Percentiles rank a stretch among this genome's conserved stretches.
phyloP scores from a whole-genome alignment of 2,329 filamentous ascomycete species.

The Pseudogymnoascus sp. region DNA sequence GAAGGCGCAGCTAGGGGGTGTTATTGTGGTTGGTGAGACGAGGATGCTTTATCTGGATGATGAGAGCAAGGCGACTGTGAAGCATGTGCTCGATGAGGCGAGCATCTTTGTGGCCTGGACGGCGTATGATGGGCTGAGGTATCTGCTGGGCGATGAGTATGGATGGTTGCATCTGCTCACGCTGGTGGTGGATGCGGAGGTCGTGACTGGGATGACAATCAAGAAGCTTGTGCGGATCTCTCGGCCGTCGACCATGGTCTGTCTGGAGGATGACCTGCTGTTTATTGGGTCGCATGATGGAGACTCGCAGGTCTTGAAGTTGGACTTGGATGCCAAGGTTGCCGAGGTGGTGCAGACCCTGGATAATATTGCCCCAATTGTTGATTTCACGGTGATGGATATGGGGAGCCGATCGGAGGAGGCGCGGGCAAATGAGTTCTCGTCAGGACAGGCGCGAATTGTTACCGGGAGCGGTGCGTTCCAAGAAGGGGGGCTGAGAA shows the following conservation, averaged over 20 bases:
- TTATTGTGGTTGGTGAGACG: constrained; percentile 72
- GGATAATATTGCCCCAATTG: constrained; percentile 78
- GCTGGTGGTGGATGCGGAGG: constrained; percentile 53
- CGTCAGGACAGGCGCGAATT: constrained; percentile 86
- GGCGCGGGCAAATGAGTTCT: constrained; percentile 51
- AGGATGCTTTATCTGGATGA: constrained; percentile 80
- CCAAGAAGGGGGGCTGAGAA: constrained; percentile 78
- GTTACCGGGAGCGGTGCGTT: constrained; percentile 89
- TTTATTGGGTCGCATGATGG: constrained; percentile 91
- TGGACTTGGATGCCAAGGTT: constrained; percentile 42
- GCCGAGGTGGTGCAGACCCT: constrained; percentile 62
- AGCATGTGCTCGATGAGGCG: constrained; percentile 59
- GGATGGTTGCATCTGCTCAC: constrained; percentile 79
- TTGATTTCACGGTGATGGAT: constrained; percentile 95
- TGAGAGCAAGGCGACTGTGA: constrained; percentile 57
- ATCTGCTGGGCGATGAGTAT: constrained; percentile 88
- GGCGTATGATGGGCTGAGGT: constrained; percentile 70
- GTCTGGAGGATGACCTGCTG: constrained; percentile 62
- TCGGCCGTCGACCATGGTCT: constrained; percentile 69
- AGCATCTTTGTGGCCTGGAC: constrained; percentile 92
- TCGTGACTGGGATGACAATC: constrained; percentile 66
- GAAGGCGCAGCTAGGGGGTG: constrained; percentile 55
- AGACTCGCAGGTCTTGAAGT: constrained; percentile 73
- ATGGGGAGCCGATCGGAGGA: constrained; percentile 61
- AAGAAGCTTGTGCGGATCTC: constrained; percentile 59